Percentiles rank a stretch among this genome's conserved stretches.
These are phyloP conservation scores for Neoscytalidium dimidiatum DNA, from an alignment of 2,329 filamentous ascomycete genomes.

Conservation along the genomic window DNA sequence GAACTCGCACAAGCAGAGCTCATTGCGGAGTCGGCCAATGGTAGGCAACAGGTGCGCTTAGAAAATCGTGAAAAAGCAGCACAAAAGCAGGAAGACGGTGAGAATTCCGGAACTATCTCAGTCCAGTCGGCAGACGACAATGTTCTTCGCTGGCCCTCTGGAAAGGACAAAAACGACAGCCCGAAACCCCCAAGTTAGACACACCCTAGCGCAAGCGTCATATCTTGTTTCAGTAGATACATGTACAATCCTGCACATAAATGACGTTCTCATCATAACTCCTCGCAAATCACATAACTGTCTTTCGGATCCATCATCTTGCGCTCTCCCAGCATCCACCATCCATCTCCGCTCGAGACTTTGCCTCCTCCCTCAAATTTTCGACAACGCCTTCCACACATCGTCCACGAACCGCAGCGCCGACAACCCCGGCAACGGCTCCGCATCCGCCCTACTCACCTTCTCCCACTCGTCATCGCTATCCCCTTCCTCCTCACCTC, in stretches of 20 bases:
- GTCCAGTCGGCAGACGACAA: not conserved
- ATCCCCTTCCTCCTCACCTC: slow-evolving; percentile 24
- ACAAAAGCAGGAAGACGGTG: not conserved
- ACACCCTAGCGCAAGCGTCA: not conserved
- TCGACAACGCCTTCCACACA: not conserved
- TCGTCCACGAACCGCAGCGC: not conserved
- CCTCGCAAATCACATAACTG: no score
- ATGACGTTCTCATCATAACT: not conserved
- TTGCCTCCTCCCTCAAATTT: not conserved
- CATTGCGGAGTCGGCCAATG: no score
- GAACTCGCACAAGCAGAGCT: no score
- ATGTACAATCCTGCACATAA: not conserved
- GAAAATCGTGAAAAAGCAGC: not conserved
- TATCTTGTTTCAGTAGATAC: not conserved
- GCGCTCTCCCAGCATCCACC: not conserved
- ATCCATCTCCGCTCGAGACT: not conserved
- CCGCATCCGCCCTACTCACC: slow-evolving; percentile 18
- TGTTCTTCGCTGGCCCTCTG: not conserved
- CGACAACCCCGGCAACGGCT: not conserved
- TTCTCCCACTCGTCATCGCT: slow-evolving; percentile 26
- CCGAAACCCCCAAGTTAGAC: not conserved
- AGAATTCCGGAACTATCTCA: not conserved
- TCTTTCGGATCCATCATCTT: not conserved
- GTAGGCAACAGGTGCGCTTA: no score
- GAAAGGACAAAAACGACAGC: not conserved